Conservation (phyloP, 2,329 filamentous ascomycete genomes). For the Aspergillus alliaceus region DNA sequence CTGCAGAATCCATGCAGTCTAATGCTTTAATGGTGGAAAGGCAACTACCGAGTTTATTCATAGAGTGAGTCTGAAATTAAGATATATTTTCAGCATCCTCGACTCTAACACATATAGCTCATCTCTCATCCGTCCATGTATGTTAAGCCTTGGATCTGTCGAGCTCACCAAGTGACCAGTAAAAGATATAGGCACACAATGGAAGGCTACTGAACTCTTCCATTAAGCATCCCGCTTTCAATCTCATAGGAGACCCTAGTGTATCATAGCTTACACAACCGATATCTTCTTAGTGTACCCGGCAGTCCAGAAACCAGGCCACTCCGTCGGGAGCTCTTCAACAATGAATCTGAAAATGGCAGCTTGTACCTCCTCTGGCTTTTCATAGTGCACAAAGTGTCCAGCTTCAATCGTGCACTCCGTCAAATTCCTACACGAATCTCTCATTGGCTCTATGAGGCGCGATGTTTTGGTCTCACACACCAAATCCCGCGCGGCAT, state of each 20-base stretch:
- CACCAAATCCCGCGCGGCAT: constrained; percentile 1
- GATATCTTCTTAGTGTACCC: constrained; percentile 1
- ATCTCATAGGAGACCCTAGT: not conserved
- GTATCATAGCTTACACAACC: not conserved
- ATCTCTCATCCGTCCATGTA: no score
- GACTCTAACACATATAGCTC: no score
- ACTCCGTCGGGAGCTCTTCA: constrained; percentile 1
- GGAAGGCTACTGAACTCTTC: no score
- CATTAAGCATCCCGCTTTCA: no score
- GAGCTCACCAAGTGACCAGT: no score
- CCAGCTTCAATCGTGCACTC: constrained; percentile 4
- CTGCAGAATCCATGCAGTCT: no score
- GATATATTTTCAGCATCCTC: no score
- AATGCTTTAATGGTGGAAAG: no score
- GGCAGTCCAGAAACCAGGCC: constrained; percentile 3
- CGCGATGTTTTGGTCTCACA: constrained; percentile 7
- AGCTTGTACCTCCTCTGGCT: constrained; percentile 4
- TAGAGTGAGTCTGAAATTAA: no score
- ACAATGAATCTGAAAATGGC: constrained; percentile 5
- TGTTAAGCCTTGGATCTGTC: no score
- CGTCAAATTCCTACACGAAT: constrained; percentile 2
- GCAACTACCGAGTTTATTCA: no score
- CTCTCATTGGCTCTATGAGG: constrained; percentile 3
- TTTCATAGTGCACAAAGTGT: constrained; percentile 7
- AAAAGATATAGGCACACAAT: no score